A percentile compares a stretch with the other conserved stretches of the same genome.
Evolutionary conservation across 257 asterid species (phyloP).

Genomic region (Agastache rugosa): DNA sequence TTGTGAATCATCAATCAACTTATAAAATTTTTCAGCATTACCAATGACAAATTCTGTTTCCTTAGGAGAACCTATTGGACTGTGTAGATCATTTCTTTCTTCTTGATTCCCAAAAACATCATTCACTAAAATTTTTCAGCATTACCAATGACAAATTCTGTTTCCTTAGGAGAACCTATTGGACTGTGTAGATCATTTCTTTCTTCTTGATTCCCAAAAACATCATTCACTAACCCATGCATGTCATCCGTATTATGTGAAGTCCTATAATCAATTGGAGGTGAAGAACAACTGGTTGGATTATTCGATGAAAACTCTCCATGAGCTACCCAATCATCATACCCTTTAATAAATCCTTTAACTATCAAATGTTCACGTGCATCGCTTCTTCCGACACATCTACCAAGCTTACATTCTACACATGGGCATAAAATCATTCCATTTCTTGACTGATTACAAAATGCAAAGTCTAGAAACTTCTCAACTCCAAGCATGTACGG

Average conservation of each 20-base stretch:
- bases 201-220: neutral
- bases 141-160: neutral
- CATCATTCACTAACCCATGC: constrained; percentile 12
- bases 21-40: neutral
- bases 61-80: neutral
- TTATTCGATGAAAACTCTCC: constrained; percentile 8
- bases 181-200: neutral
- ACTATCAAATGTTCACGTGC: constrained; percentile 24
- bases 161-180: neutral
- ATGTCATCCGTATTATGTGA: constrained; percentile 7
- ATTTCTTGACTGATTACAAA: neutral
- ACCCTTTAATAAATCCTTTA: constrained; percentile 14
- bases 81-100: neutral
- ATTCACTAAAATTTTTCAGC: neutral
- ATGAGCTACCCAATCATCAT: constrained; percentile 24
- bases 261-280: neutral
- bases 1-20: constrained; percentile 3
- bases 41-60: neutral
- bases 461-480: constrained; percentile 18
- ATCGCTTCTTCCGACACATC: neutral
- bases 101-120: neutral
- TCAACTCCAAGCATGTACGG: constrained; percentile 19
- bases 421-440: constrained; percentile 27
- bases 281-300: neutral
- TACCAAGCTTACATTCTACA: neutral